Base-by-base conservation (phyloP, 257 asterid genomes). In the Solanum chmielewskii region DNA sequence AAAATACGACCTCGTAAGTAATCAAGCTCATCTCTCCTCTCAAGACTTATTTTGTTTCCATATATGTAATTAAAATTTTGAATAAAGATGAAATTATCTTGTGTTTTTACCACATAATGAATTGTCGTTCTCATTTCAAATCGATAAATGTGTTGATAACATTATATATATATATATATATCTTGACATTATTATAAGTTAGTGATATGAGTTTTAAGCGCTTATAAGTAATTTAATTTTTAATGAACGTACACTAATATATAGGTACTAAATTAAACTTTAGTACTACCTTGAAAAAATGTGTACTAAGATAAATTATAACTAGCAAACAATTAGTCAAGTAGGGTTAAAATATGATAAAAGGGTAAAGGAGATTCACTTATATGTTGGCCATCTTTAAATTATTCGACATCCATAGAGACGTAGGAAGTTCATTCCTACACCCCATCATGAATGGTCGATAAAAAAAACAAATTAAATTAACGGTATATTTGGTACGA, bases 391-490 rank as follows among this genome's bases (percentile, higher is more conserved):
- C 31, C 84, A 62, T 86, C 37, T 27, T 69, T 47, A 90, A 89
- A 87, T 85, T 62, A 91, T 85, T 85, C 91, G 77, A 83, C 90
- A 69, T 59, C 88, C 93, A 85, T 89, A 68, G 44, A 89, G 86
- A 89, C 71, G 93, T 91, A 77, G 87, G 88, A 89, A 81, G 33
- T 87, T 90, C 9, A 86, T 86, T 83, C 13, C 27, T 56, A 75
- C 89, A 95, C 96, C 95, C 95, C 94, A 93, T 93, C 88, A 68
- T 15, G n/a, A 6, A 31, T 71, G 13, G 66, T 80, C 25, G 11
- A 80, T 47, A 15, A 76, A 27, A 75, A 62, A 75, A 44, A 25
- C 66, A 64, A 69, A 59, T 73, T 21, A 87, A 84, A 15, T 25
- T 20, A 33, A 52, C 4, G 2, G 64, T 56, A n/a, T 20, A 11